Evolutionary conservation across 1,284 basidiomycete genomes (phyloP), one percentile per base, ranked within the genome.

Genomic region (Amylostereum areolatum): DNA sequence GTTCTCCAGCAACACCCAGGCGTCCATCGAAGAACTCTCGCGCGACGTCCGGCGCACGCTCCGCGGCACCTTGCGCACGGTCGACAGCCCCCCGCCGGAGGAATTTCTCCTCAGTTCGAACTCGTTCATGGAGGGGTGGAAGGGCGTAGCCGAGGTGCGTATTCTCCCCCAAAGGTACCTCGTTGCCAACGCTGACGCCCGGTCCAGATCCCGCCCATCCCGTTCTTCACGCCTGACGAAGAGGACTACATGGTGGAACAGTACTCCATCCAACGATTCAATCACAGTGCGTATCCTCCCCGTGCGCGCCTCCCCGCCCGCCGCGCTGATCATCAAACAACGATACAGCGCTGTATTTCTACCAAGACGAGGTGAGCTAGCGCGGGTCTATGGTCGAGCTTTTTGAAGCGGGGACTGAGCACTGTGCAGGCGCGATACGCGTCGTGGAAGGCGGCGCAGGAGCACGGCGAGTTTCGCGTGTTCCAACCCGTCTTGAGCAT

Each of bases 211-310:
- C 72, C 77, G 3, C 71, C 75, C 0, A 72, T 84, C 45, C 75
- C 80, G 0, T 85, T 80, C 64, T 73, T 85, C 41, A 70, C 71
- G 0, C 43, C 58, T 0, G 70, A 73, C 27, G 81, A 86, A 63
- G 85, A 88, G 57, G 75, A 81, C 52, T 87, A 85, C 57, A 76
- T 84, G 52, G 73, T 85, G 0, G 70, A 81, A 44, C 75, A 81
- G 54, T 86, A 78, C 54, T 59, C 56, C 30, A 66, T 68, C 8
- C 80, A 81, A 55, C 75, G 77, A 0, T 86, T 86, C 58, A 66
- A 70, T 46, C 64, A 80, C 52, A 83, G 85, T 86, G 56, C 25
- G 81, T 71, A 12, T 8, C 8, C 32, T 39, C 36, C 34, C 31
- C 9, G 29, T 41, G 3, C 29, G 50, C 32, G 43, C 45, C 29